These are phyloP conservation scores for Rhinocladiella similis DNA, from an alignment of 2,329 filamentous ascomycete species.

Conservation along the genomic window DNA sequence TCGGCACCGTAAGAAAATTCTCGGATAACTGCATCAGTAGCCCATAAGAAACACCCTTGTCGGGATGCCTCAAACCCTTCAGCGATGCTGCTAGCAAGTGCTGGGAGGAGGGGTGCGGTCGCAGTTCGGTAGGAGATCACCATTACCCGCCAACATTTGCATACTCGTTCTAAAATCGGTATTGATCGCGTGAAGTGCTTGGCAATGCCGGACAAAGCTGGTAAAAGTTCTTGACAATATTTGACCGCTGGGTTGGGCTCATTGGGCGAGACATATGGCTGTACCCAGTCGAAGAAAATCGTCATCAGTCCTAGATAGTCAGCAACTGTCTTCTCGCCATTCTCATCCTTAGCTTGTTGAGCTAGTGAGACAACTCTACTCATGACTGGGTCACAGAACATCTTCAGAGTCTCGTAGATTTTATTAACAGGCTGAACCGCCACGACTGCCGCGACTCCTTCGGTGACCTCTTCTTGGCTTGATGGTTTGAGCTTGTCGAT, in stretches of 20 bases:
- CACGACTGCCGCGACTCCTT: constrained; percentile 90
- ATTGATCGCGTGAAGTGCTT: constrained; percentile 83
- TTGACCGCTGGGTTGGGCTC: constrained; percentile 87
- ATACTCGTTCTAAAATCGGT: constrained; percentile 90
- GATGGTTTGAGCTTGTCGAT: constrained; percentile 79
- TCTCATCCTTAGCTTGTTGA: constrained; percentile 78
- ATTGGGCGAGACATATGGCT: constrained; percentile 70
- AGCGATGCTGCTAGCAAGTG: constrained; percentile 85
- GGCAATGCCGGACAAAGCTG: constrained; percentile 79
- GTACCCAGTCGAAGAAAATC: constrained; percentile 77
- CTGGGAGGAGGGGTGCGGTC: constrained; percentile 79
- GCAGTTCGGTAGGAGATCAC: constrained; percentile 91
- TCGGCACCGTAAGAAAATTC: constrained; percentile 93
- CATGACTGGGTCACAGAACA: constrained; percentile 90
- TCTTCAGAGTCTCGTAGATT: constrained; percentile 80
- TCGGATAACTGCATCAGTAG: constrained; percentile 87
- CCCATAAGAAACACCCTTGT: constrained; percentile 98
- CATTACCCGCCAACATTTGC: constrained; percentile 95
- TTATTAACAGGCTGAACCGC: constrained; percentile 79
- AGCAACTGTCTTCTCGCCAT: constrained; percentile 81
- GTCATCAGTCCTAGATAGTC: constrained; percentile 91
- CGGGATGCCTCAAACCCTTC: constrained; percentile 79
- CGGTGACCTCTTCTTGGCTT: constrained; percentile 94
- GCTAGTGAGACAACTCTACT: constrained; percentile 82
- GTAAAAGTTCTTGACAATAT: constrained; percentile 94